phyloP scores from a whole-genome alignment of 139 green algal genomes.

The Chlorella sorokiniana region DNA sequence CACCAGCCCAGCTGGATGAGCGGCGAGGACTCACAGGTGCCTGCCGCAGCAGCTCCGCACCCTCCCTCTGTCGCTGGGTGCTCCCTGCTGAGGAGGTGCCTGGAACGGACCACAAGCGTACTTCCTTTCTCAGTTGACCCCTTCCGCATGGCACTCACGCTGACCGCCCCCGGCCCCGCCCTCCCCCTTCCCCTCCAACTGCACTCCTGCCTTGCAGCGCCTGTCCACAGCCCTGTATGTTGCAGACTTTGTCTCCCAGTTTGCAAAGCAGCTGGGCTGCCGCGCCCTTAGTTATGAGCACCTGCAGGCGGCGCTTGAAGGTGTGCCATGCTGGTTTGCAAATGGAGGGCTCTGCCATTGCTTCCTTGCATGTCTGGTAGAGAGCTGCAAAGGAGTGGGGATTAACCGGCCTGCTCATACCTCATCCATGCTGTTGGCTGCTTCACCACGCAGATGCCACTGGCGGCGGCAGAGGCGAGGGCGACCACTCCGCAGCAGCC shows the following conservation, averaged over 20 bases:
- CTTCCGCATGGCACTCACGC: neutral
- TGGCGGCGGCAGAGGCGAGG: neutral
- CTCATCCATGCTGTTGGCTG: neutral
- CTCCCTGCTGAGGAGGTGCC: no score
- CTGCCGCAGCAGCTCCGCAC: no score
- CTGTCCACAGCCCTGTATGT: conserved; percentile 49
- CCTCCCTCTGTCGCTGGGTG: no score
- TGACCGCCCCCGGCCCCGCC: neutral
- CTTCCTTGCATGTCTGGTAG: neutral
- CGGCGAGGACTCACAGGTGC: conserved; percentile 12
- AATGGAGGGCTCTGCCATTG: neutral
- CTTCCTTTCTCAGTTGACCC: no score
- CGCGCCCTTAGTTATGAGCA: conserved; percentile 15
- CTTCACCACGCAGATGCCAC: conserved; percentile 24
- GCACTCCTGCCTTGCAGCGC: neutral
- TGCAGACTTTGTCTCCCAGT: conserved; percentile 54
- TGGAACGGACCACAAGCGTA: no score
- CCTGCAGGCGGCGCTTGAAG: conserved; percentile 22
- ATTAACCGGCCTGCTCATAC: no score
- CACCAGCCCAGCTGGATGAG: conserved; percentile 26
- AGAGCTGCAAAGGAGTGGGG: no score
- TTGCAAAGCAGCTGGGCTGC: conserved; percentile 39
- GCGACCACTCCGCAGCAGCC: neutral
- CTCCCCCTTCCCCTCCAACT: neutral
- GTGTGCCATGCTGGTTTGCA: neutral